Percentiles rank a stretch among this genome's conserved stretches.
These are phyloP conservation scores for Aspergillus coremiiformis DNA, from an alignment of 495 filamentous ascomycete species.

Conservation along the genomic window DNA sequence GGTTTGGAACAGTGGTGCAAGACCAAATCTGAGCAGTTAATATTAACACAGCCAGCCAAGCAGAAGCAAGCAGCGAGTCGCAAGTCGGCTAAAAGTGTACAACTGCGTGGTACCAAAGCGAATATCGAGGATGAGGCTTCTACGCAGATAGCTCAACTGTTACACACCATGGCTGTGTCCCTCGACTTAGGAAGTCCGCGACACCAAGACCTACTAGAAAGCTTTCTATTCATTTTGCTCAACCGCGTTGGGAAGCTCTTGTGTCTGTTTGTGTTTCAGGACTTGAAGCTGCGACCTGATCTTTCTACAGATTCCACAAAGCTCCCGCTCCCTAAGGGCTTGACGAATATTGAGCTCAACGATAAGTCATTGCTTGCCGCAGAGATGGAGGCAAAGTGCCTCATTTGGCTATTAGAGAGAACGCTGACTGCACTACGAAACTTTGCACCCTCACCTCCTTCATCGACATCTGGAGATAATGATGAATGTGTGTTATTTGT, in stretches of 20 bases:
- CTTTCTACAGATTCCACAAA: conserved; percentile 14
- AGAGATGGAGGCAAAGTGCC: conserved; percentile 26
- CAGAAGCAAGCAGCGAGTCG: neutral
- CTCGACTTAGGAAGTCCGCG: conserved; percentile 18
- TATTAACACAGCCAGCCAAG: neutral
- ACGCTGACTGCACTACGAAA: conserved; percentile 21
- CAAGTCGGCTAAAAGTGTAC: conserved; percentile 3
- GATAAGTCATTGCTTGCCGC: conserved; percentile 14
- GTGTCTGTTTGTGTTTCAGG: conserved; percentile 32
- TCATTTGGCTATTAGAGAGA: conserved; percentile 35
- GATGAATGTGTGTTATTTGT: conserved; percentile 10
- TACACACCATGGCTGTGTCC: conserved; percentile 25
- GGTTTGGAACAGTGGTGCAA: conserved; percentile 25
- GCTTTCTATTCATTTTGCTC: conserved; percentile 30
- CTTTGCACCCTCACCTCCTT: neutral
- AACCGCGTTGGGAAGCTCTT: conserved; percentile 32
- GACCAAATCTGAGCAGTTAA: conserved; percentile 8
- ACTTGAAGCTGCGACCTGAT: conserved; percentile 19
- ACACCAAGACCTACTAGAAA: conserved; percentile 32
- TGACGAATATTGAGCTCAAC: conserved; percentile 18
- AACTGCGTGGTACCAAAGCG: neutral
- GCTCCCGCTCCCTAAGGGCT: conserved; percentile 24
- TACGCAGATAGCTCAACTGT: conserved; percentile 13
- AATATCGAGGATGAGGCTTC: conserved; percentile 14
- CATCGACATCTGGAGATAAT: neutral